phyloP scores from a whole-genome alignment of 176 grass and related monocot species.

The Triticum turgidum region DNA sequence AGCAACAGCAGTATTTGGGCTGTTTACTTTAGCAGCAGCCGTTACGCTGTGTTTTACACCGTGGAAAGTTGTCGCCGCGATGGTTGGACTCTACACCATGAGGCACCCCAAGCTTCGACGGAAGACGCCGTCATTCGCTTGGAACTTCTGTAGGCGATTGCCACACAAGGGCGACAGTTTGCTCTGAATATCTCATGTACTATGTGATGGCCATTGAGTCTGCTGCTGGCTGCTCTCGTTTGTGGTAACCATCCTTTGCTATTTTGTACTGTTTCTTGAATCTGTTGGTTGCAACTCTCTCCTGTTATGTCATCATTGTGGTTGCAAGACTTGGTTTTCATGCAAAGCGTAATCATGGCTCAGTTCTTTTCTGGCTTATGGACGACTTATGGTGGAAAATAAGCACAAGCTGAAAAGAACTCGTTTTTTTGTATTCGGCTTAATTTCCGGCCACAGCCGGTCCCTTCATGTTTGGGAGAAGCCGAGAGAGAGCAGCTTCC shows the following conservation, averaged over 20 bases:
- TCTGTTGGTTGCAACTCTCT: not conserved
- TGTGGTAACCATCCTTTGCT: not conserved
- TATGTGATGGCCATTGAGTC: not conserved
- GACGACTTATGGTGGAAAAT: no score
- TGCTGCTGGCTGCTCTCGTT: not conserved
- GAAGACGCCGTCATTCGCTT: not conserved
- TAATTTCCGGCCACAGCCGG: no score
- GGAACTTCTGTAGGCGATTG: not conserved
- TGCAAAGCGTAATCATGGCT: not conserved
- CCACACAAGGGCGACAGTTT: not conserved
- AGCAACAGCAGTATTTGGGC: not conserved
- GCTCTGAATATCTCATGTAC: not conserved
- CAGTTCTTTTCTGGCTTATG: no score
- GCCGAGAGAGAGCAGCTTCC: no score
- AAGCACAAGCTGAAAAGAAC: no score
- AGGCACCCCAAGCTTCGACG: not conserved
- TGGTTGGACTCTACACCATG: not conserved
- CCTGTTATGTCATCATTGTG: not conserved
- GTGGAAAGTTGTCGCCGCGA: not conserved
- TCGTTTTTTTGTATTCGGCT: no score
- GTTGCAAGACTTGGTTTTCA: not conserved
- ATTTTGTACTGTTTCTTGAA: not conserved
- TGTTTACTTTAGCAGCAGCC: not conserved
- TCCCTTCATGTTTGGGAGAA: no score
- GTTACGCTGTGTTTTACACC: not conserved